Base-by-base conservation (phyloP, 805 yeast species). In the Yamadazyma paraphyllophila region DNA sequence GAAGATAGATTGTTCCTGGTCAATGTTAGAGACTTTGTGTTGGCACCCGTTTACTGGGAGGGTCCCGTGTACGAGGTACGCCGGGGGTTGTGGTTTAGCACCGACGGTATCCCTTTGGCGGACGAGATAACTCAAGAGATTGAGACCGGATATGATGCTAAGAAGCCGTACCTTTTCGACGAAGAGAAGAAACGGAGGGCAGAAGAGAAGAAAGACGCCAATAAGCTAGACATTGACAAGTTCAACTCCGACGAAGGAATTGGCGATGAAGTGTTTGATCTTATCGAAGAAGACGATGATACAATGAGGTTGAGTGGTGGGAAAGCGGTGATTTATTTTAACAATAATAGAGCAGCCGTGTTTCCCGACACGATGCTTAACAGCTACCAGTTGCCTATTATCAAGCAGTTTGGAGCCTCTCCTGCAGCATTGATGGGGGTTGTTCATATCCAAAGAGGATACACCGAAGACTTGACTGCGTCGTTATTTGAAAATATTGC, bases 31-130 rank as follows among this genome's bases (percentile, higher is more conserved):
- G 62, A 66, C 6, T 73, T 81, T 63, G 74, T 73, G 40, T 61
- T 91, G 55, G 52, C 65, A 2, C 95, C 98, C 0, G 76, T 83
- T 0, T 92, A 82, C 60, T 92, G 97, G 97, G 82, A 80, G 7
- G 97, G 97, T 1, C 94, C 97, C 0, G 66, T 71, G 0, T 92
- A 82, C 59, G 90, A 87, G 48, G 85, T 92, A 1, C 71, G 96
- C 38, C 68, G 97, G 44, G 96, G 96, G 1, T 61, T 81, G 1
- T 92, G 98, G 98, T 89, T 88, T 60, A 66, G 72, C 31, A 59
- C 76, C 8, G 78, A 78, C 41, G 80, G 80, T 1, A 56, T 57
- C 4, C 95, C 95, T 0, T 63, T 88, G 24, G 57, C 71, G 8
- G 67, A 69, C 1, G 62, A 66, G 1, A 47, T 82, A 4, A 71